phyloP scores from a whole-genome alignment of 192 early-diverging fungal genomes.

The Podila verticillata region DNA sequence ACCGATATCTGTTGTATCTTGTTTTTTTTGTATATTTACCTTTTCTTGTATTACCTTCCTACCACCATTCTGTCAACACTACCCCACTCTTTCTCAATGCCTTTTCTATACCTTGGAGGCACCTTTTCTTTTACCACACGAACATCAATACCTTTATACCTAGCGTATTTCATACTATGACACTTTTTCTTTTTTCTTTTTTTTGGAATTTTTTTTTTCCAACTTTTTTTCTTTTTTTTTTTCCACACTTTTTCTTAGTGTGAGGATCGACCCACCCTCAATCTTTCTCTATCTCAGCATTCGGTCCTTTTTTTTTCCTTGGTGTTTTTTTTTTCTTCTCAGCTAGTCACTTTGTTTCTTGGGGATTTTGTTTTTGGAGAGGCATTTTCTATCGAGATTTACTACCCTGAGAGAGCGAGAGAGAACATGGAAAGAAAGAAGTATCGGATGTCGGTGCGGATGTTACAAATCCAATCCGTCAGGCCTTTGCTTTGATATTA shows the following conservation, averaged over 20 bases:
- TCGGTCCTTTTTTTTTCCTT: slow-evolving; percentile 4
- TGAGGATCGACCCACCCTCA: not conserved
- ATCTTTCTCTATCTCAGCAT: not conserved
- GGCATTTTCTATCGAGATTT: not conserved
- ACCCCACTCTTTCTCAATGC: not conserved
- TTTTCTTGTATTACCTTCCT: not conserved
- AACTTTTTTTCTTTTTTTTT: not conserved
- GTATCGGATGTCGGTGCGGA: not conserved
- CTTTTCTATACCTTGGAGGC: slow-evolving; percentile 9
- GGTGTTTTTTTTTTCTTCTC: slow-evolving; percentile 4
- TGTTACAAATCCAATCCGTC: slow-evolving; percentile 18
- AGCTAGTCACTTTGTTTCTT: slow-evolving; percentile 10
- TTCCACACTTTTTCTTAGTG: not conserved
- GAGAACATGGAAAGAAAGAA: slow-evolving; percentile 5
- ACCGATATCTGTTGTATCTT: not conserved
- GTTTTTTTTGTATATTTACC: slow-evolving; percentile 11
- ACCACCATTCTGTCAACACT: not conserved
- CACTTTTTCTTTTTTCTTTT: slow-evolving; percentile 7
- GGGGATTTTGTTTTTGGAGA: not conserved
- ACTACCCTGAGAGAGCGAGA: slow-evolving; percentile 10
- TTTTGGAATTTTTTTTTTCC: slow-evolving; percentile 1
- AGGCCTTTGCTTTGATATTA: slow-evolving; percentile 12
- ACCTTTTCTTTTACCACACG: not conserved
- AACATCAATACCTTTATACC: not conserved
- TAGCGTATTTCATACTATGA: slow-evolving; percentile 15